Conservation (phyloP, 768 basidiomycete genomes). For the Albatrellus ellisii region DNA sequence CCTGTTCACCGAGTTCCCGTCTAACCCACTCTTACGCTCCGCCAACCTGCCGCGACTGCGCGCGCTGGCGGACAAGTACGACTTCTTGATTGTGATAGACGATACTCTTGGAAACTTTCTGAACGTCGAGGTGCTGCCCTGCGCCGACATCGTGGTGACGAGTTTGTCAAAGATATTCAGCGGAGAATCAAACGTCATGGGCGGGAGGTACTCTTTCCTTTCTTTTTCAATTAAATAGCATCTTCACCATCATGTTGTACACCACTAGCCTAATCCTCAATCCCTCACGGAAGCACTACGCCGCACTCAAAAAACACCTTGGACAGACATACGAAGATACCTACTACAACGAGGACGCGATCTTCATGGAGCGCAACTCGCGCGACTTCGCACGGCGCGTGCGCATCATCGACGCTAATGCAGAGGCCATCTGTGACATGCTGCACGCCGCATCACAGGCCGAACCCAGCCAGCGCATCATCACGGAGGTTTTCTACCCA, state of each 20-base stretch:
- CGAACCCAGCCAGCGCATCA: constrained; percentile 9
- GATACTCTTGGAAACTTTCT: constrained; percentile 93
- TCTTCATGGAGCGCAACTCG: constrained; percentile 97
- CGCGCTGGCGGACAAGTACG: constrained; percentile 72
- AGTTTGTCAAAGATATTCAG: constrained; percentile 93
- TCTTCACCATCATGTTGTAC: neutral
- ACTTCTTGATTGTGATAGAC: constrained; percentile 82
- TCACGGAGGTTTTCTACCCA: constrained; percentile 86
- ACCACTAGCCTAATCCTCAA: constrained; percentile 70
- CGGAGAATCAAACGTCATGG: constrained; percentile 93
- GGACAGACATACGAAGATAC: constrained; percentile 59
- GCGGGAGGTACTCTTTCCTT: constrained; percentile 60
- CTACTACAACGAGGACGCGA: constrained; percentile 85
- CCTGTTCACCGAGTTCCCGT: constrained; percentile 89
- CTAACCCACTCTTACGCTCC: constrained; percentile 86
- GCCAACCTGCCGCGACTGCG: constrained; percentile 67
- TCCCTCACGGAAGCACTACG: constrained; percentile 60
- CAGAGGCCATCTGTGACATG: constrained; percentile 72
- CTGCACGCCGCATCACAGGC: constrained; percentile 45
- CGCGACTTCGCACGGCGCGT: constrained; percentile 78
- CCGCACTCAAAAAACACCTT: constrained; percentile 47
- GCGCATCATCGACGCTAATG: constrained; percentile 64
- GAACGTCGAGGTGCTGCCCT: constrained; percentile 82
- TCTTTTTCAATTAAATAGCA: neutral
- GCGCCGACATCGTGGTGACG: constrained; percentile 81